Base-by-base conservation (phyloP, 208 protist species). In the Crithidia expoeki region DNA sequence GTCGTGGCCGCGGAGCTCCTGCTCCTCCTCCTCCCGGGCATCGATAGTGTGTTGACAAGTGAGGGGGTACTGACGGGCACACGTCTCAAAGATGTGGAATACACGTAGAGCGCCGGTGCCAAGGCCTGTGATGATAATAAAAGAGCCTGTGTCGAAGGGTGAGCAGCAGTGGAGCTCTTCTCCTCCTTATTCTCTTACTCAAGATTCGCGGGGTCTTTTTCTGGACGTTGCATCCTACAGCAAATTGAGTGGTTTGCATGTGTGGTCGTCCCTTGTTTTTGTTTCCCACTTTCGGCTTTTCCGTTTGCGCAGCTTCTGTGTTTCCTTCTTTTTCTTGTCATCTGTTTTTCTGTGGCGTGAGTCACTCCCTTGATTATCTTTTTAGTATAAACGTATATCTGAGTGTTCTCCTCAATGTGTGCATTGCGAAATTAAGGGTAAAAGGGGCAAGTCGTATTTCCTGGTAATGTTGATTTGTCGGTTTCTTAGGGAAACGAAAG, bases 301-400 rank as follows among this genome's bases (percentile, higher is more conserved):
- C 63, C 46, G n/a, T 27, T 68, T 30, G 17, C 34, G 32, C 34
- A 66, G 27, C n/a, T 59, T 59, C 44, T 14, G 17, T 12, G 2
- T 44, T 59, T 59, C 52, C 34, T 64, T 46, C 19, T 59, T 77
- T 55, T 52, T 49, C 50, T 62, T 34, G 28, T 50, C 17, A 61
- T 73, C 40, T 47, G 42, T n/a, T 61, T 38, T 4, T 21, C 27
- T 70, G 19, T 49, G 27, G 17, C 32, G 3, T 32, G 28, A 25
- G 2, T 68, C 19, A 28, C 50, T 44, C 12, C 12, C 58, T 28
- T 19, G 19, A 28, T 34, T 9, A 49, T 38, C 17, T n/a, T 42
- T 21, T 60, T 17, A 63, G 30, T 57, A 34, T 65, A 50, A 28
- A 27, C 28, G n/a, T 51, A n/a, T 53, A 52, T 52, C 32, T 52